Evolutionary conservation across 345 rosid genomes (phyloP).

Genomic region (Physaria fendleri): DNA sequence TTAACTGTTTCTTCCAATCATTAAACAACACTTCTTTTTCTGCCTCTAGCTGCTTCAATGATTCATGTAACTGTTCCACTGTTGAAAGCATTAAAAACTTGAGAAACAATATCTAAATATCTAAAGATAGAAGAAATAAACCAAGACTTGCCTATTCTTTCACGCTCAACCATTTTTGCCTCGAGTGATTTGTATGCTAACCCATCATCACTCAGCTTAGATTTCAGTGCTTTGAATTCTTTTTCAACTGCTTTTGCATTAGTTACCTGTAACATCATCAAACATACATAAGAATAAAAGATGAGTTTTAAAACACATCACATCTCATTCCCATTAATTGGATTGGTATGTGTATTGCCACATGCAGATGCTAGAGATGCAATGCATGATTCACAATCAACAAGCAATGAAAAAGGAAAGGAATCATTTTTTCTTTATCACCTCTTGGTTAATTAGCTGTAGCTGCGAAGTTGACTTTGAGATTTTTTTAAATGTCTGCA

Average conservation of each 20-base stretch:
- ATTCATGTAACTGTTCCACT: constrained; percentile 60
- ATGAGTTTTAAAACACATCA: background rate
- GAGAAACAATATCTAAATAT: background rate
- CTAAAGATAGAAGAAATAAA: constrained; percentile 5
- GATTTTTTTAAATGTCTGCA: constrained; percentile 69
- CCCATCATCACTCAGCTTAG: constrained; percentile 61
- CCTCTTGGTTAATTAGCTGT: constrained; percentile 78
- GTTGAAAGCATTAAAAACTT: constrained; percentile 13
- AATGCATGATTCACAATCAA: background rate
- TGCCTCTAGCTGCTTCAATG: constrained; percentile 45
- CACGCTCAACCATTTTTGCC: constrained; percentile 61
- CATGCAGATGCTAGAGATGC: constrained; percentile 1
- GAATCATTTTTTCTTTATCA: constrained; percentile 2
- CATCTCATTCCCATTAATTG: background rate
- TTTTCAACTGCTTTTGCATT: constrained; percentile 78
- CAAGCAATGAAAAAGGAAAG: background rate
- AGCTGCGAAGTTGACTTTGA: constrained; percentile 65
- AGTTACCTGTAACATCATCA: constrained; percentile 43
- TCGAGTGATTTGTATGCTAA: constrained; percentile 60
- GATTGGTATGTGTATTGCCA: background rate
- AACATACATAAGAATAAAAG: background rate
- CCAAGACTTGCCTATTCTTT: constrained; percentile 52
- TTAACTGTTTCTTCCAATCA: constrained; percentile 46
- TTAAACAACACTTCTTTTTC: constrained; percentile 51
- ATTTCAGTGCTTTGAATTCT: constrained; percentile 59